phyloP scores from a whole-genome alignment of 768 basidiomycete species.

The Glaciozyma antarctica region DNA sequence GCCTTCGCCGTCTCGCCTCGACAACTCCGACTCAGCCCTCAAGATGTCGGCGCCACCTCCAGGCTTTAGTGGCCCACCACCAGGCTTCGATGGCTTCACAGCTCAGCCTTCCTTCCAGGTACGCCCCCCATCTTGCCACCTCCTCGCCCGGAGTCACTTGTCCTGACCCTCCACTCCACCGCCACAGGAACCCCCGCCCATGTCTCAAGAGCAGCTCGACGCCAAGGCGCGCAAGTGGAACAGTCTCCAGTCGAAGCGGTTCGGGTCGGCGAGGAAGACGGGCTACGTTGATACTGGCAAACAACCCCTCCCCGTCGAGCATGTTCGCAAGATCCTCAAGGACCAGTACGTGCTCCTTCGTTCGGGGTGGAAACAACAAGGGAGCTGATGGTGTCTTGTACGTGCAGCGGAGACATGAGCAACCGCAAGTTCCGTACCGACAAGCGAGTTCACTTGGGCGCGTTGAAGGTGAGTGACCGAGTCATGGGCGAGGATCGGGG shows the following conservation, averaged over 20 bases:
- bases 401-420: constrained; percentile 12
- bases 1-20: no score
- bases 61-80: neutral
- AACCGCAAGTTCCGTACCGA: constrained; percentile 88
- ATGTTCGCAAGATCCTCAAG: constrained; percentile 98
- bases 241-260: constrained; percentile 83
- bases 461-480: constrained; percentile 46
- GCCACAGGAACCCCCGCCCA: constrained; percentile 21
- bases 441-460: constrained; percentile 97
- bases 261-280: constrained; percentile 80
- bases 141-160: neutral
- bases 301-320: constrained; percentile 71
- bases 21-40: no score
- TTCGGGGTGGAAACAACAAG: no score
- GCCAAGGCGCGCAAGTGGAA: constrained; percentile 95
- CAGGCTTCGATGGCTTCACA: neutral
- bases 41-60: neutral
- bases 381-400: no score
- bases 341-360: constrained; percentile 52
- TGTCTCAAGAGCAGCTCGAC: constrained; percentile 62
- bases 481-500: neutral
- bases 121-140: neutral
- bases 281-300: constrained; percentile 88
- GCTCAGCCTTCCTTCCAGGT: neutral
- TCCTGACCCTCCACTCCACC: neutral